These are phyloP conservation scores for Tetracladium maxilliforme DNA, from an alignment of 2,329 filamentous ascomycete genomes.

Conservation along the genomic window DNA sequence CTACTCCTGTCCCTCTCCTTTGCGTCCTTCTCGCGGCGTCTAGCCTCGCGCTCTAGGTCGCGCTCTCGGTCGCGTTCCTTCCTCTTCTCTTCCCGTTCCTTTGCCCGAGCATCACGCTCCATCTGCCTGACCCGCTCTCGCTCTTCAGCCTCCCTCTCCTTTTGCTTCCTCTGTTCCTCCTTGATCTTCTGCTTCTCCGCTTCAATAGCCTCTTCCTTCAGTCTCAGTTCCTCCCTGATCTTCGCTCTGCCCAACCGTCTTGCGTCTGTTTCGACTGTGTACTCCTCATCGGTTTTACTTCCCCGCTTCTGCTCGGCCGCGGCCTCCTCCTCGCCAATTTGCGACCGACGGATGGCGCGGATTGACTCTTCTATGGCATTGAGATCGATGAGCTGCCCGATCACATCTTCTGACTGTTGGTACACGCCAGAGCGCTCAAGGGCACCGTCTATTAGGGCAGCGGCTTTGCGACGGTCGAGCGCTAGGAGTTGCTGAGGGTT, in stretches of 20 bases:
- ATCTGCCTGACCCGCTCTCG: constrained; percentile 28
- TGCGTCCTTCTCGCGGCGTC: too few species aligned
- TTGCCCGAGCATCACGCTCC: constrained; percentile 10
- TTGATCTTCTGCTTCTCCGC: constrained; percentile 46
- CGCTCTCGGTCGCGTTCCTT: constrained; percentile 11
- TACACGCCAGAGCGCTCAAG: constrained; percentile 67
- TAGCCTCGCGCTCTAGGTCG: too few species aligned
- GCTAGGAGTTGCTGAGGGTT: constrained; percentile 58
- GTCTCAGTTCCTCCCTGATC: constrained; percentile 42
- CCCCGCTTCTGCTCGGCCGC: constrained; percentile 49
- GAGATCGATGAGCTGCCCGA: constrained; percentile 54
- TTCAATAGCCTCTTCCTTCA: constrained; percentile 40
- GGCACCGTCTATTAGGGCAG: constrained; percentile 63
- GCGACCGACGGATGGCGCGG: constrained; percentile 48
- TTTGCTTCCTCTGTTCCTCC: constrained; percentile 34
- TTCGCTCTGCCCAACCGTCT: constrained; percentile 46
- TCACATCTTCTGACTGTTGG: constrained; percentile 51
- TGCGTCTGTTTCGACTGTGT: constrained; percentile 49
- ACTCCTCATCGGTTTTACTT: constrained; percentile 60
- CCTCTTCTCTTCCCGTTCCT: constrained; percentile 12
- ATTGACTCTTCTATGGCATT: constrained; percentile 54
- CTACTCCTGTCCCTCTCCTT: constrained; percentile 1
- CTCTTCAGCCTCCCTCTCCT: constrained; percentile 25
- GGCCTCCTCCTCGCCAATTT: constrained; percentile 57
- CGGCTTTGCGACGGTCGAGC: constrained; percentile 59